Base-by-base conservation (phyloP, 164 flowering plant genomes). In the Nelumbo lutea region DNA sequence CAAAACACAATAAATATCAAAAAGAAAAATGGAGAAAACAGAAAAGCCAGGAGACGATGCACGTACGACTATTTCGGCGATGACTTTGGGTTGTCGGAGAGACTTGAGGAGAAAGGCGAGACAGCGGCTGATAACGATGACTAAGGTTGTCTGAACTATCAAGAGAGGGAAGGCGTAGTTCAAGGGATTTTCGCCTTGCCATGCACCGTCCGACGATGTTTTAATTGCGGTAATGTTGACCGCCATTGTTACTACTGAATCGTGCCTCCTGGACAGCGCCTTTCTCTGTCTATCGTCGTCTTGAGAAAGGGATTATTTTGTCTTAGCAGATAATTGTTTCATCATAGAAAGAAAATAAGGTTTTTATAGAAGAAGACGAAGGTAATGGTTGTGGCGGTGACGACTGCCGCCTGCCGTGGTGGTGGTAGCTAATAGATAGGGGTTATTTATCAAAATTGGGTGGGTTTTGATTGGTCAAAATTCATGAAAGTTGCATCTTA, bases 121-220 rank as follows among this genome's bases (percentile, higher is more conserved):
- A 73, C 69, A 68, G 61, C 94, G 93, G 64, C 73, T 79, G 71
- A 88, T 7, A 52, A 71, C n/a, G 61, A 90, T 74, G 73, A 93
- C 72, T 1, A 93, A 43, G 13, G 76, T 74, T 9, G 84, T 85
- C 66, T 93, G 98, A 9, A 85, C 13, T 0, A 93, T 84, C 14
- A 93, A 70, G 8, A 93, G 81, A 1, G 96, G 96, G 78, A 93
- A 84, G 70, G 95, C 89, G 55, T 46, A 89, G 67, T 90, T 14
- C 0, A 93, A 75, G 0, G 98, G 98, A 62, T 93, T 88, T 50
- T 93, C 91, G 0, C 91, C 96, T 79, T 93, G 87, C 91, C 89
- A 90, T 2, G 62, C 82, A 9, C 98, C 98, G 60, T 83, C 67
- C 0, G 95, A 87, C 0, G 96, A 67, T 11, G 85, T 78, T 62